Percentiles rank a stretch among this genome's conserved stretches.
Evolutionary conservation across 1,284 basidiomycete genomes (phyloP).

Genomic region (Polyporus tsugae): DNA sequence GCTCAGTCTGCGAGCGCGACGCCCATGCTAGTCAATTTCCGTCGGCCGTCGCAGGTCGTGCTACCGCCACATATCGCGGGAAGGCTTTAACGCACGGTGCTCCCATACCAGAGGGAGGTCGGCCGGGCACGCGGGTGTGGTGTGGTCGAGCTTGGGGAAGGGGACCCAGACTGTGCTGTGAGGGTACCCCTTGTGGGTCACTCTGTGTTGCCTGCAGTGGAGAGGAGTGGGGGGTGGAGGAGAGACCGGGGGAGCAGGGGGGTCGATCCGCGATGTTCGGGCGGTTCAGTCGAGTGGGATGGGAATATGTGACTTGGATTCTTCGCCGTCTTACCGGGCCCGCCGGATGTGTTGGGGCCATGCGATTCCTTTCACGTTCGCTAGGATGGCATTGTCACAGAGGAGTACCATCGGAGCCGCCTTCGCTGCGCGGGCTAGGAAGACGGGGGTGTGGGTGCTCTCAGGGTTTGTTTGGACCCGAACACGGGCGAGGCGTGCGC

Average conservation of each 20-base stretch:
- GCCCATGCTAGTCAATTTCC: neutral
- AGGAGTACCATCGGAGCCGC: slow-evolving; percentile 1
- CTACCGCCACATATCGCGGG: neutral
- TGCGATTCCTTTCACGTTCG: slow-evolving; percentile 29
- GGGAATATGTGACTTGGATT: neutral
- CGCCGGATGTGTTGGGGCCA: slow-evolving; percentile 42
- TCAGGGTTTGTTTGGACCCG: neutral
- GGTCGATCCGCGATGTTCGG: neutral
- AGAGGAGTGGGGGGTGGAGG: slow-evolving; percentile 18
- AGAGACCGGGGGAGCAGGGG: neutral
- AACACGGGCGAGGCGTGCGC: neutral
- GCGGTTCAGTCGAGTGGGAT: slow-evolving; percentile 2
- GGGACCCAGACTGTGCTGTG: slow-evolving; percentile 37
- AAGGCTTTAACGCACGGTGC: slow-evolving; percentile 36
- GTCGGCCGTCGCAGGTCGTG: neutral
- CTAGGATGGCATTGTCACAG: slow-evolving; percentile 39
- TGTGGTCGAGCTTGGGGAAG: slow-evolving; percentile 31
- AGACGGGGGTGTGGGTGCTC: neutral
- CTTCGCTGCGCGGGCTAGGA: neutral
- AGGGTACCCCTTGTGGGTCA: slow-evolving; percentile 37
- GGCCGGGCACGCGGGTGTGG: slow-evolving; percentile 28
- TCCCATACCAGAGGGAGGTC: slow-evolving; percentile 28
- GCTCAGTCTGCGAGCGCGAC: slow-evolving; percentile 29
- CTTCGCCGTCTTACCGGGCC: slow-evolving; percentile 16
- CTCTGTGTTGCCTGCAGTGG: slow-evolving; percentile 24